Percentiles rank a stretch among this genome's conserved stretches.
These are phyloP conservation scores for Solanum peruvianum DNA, from an alignment of 257 asterid species.

Conservation along the genomic window DNA sequence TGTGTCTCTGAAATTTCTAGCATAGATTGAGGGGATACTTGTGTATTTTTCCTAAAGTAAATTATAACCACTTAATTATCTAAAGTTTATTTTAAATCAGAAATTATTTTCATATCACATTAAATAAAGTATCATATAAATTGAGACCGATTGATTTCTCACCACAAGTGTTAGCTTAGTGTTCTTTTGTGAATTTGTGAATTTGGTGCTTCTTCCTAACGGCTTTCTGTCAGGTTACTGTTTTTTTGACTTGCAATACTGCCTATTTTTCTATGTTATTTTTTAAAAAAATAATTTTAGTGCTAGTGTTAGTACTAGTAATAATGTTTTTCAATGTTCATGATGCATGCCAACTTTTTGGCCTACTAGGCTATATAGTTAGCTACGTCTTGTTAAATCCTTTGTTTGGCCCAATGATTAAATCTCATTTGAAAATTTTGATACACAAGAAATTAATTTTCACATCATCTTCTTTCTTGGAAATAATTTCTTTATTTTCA, in stretches of 20 bases:
- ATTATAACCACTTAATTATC: no score
- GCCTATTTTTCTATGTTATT: neutral
- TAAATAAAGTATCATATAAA: neutral
- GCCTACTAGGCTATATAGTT: neutral
- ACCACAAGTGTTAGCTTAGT: neutral
- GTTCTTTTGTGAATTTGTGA: neutral
- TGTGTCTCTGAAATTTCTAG: accelerated
- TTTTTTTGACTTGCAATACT: slow-evolving; percentile 6
- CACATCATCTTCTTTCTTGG: accelerated
- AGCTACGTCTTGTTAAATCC: neutral
- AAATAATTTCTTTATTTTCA: neutral
- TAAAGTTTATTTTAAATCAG: no score
- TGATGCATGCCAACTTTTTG: neutral
- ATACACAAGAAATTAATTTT: neutral
- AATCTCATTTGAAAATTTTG: neutral
- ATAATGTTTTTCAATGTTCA: neutral
- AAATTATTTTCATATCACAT: no score
- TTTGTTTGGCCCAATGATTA: neutral
- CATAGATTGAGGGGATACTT: accelerated
- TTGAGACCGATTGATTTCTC: neutral
- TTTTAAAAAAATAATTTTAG: neutral
- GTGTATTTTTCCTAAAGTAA: no score
- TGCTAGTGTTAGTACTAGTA: neutral
- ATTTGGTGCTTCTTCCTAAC: slow-evolving; percentile 15
- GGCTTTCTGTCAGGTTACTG: slow-evolving; percentile 25